Base-by-base conservation (phyloP, 805 yeast genomes). In the Pichia manshurica region DNA sequence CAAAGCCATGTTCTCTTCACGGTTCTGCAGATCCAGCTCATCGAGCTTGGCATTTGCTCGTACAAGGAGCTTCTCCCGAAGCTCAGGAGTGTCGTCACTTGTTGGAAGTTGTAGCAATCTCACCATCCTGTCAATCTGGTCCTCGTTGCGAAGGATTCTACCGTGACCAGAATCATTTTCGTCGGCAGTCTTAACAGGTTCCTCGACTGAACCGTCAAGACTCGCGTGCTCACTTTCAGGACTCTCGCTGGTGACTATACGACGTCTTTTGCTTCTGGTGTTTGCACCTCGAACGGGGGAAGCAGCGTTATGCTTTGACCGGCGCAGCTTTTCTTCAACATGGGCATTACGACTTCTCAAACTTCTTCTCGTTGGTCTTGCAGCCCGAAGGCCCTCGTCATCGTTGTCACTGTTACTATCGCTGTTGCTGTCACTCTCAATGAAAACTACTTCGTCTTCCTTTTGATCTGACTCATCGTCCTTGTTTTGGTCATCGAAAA, bases 21-120 rank as follows among this genome's bases (percentile, higher is more conserved):
- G 56, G 7, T 64, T 65, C 6, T 4, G 17, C 6, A 6, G 29
- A 17, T 38, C 39, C 29, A 38, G 57, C 10, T 62, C 60, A 1
- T 54, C 60, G 46, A 77, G 54, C 32, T 60, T 58, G 22, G 55
- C 56, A 41, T 53, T 51, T 2, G 67, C 62, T 2, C 52, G 12
- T 9, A 5, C 10, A 5, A 45, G 32, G 4, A 45, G 23, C 16
- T 39, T 32, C 4, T 20, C n/a, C 8, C 47, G 40, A 15, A 44
- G 16, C 7, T 28, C 46, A 17, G 35, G 16, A 3, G 41, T 13
- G 22, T 44, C 46, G 3, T 28, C 35, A 12, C 13, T 20, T 4
- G 3, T 10, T 3, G 46, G 46, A 16, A 44, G 19, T 29, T 35
- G 23, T 62, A 15, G 62, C 42, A 8, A 52, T 48, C 20, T 51